Base-by-base conservation (phyloP, 495 filamentous ascomycete species). In the Pseudomonodictys pantanalensis region DNA sequence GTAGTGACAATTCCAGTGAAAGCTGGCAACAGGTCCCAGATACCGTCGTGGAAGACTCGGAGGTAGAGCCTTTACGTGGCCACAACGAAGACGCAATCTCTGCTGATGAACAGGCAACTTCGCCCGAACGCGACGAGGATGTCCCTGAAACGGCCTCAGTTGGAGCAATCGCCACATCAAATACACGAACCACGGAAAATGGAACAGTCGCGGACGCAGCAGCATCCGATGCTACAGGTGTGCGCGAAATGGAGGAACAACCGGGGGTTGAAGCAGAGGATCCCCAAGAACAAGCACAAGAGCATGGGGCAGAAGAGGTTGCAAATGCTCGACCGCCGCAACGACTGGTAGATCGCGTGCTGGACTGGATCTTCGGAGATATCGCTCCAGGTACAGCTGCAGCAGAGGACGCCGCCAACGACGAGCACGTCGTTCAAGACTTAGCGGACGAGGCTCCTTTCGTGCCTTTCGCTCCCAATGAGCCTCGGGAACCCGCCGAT, bases 321-420 rank as follows among this genome's bases (percentile, higher is more conserved):
- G 12, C 20, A 17, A 38, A 6, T 53, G 30, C 35, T 26, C 43
- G 12, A 8, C 52, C 18, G 0, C 60, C 23, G 29, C 49, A 24
- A 25, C 24, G 50, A 15, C 49, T 67, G 18, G 44, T 65, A 60
- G 59, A 62, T 24, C 56, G 51, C 15, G 55, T 49, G 18, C 57
- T 68, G 25, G 76, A 87, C 57, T 88, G 83, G 79, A 76, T 89
- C 38, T 90, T 84, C 83, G 84, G 80, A 12, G 84, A 84, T 60
- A 72, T 82, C 26, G 68, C 62, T 30, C 54, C 48, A 10, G 39
- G 9, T 18, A 23, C 47, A 12, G 24, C 33, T 3, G 52, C 42
- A 45, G 56, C 39, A 12, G 56, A 55, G 33, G 60, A 54, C 15
- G 65, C 38, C 28, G 60, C 71, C 23, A 77, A 86, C 61, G 83